phyloP scores from a whole-genome alignment of 257 asterid species.

The Oldenlandia corymbosa region DNA sequence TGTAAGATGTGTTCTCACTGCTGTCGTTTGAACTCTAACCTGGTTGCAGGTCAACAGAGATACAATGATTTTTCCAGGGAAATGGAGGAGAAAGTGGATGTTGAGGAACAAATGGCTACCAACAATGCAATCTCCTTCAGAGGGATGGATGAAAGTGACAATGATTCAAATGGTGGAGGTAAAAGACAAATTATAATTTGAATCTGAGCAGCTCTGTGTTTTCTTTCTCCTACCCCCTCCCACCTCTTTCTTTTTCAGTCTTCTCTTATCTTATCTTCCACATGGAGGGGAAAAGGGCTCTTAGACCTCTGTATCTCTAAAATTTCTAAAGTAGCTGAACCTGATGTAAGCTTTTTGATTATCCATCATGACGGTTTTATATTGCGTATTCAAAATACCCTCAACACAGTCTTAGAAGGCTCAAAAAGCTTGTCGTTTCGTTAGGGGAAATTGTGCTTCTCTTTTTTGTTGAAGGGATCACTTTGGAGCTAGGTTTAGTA shows the following conservation, averaged over 20 bases:
- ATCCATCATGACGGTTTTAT: not conserved
- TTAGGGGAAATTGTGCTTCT: not conserved
- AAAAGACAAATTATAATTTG: constrained; percentile 14
- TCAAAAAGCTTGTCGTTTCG: not conserved
- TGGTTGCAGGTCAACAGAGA: constrained; percentile 18
- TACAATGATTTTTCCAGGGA: constrained; percentile 18
- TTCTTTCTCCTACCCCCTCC: not conserved
- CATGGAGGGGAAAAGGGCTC: not conserved
- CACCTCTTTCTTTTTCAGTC: not conserved
- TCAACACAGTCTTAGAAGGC: not conserved
- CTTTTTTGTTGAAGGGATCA: not conserved
- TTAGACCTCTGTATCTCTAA: not conserved
- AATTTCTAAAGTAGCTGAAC: not conserved
- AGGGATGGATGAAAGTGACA: constrained; percentile 10
- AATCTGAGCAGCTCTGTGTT: not conserved
- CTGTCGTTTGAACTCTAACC: constrained; percentile 14
- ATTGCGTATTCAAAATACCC: not conserved
- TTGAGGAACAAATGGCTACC: constrained; percentile 4
- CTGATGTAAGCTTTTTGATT: not conserved
- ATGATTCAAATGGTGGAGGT: constrained; percentile 10
- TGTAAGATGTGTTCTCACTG: too few species aligned
- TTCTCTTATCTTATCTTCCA: not conserved
- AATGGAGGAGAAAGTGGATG: constrained; percentile 13
- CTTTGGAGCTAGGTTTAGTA: not conserved
- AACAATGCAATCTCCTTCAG: constrained; percentile 7